phyloP scores from a whole-genome alignment of 441 rosid species.

The Bruguiera hainesii region DNA sequence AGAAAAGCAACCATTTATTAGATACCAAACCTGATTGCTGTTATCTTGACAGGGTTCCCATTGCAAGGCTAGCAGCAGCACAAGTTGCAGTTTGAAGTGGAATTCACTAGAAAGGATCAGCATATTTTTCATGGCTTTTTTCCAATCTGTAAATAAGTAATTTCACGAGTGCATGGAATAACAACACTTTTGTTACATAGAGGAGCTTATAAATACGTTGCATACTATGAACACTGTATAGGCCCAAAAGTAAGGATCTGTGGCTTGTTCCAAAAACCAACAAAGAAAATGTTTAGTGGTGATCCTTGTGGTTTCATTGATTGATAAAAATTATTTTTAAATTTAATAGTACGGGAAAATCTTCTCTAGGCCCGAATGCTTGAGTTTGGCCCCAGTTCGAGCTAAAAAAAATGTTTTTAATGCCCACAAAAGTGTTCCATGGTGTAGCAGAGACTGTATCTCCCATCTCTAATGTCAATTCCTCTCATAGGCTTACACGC shows the following conservation, averaged over 20 bases:
- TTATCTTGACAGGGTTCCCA: constrained; percentile 64
- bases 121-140: not conserved
- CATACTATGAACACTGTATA: not conserved
- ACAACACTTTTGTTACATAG: not conserved
- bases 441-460: too few relatives aligned
- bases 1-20: not conserved
- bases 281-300: too few relatives aligned
- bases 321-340: too few relatives aligned
- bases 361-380: too few relatives aligned
- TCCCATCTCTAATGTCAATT: not conserved
- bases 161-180: not conserved
- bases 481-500: not conserved
- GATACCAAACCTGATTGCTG: not conserved
- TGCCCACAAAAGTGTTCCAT: too few relatives aligned
- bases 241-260: not conserved
- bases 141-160: constrained; percentile 25
- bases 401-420: too few relatives aligned
- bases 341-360: too few relatives aligned
- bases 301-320: too few relatives aligned
- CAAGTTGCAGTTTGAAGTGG: constrained; percentile 57
- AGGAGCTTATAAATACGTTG: not conserved
- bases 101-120: constrained; percentile 6
- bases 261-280: too few relatives aligned
- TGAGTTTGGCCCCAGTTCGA: too few relatives aligned
- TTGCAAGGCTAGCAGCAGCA: constrained; percentile 98